Evolutionary conservation across 2,329 filamentous ascomycete genomes (phyloP).

Genomic region (Xylaria polymorpha): DNA sequence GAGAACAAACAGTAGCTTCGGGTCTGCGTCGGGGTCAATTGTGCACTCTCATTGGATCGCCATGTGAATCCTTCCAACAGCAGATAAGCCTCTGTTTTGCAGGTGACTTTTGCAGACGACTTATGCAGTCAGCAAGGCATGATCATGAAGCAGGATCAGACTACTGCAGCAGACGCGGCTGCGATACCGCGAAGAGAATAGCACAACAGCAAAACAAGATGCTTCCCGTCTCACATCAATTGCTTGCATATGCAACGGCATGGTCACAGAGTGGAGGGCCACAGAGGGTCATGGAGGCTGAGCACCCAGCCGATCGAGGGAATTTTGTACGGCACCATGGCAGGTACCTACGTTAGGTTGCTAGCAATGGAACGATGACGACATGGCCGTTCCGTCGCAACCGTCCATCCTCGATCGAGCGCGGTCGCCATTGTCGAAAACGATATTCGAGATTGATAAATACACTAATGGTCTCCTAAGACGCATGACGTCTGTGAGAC

Average conservation of each 20-base stretch:
- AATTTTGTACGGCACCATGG: conserved; percentile 3
- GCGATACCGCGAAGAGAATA: conserved; percentile 30
- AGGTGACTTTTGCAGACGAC: conserved; percentile 36
- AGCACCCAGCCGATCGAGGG: conserved; percentile 7
- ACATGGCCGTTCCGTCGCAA: conserved; percentile 27
- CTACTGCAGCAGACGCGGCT: conserved; percentile 27
- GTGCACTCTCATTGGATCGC: conserved; percentile 34
- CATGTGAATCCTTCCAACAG: conserved; percentile 29
- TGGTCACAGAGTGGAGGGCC: conserved; percentile 31
- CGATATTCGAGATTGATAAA: conserved; percentile 22
- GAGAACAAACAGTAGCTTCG: conserved; percentile 20
- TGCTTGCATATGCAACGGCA: conserved; percentile 40
- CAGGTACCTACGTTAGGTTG: neutral
- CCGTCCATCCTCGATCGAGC: neutral
- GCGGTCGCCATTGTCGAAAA: conserved; percentile 18
- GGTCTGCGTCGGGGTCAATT: neutral
- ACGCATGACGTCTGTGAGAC: conserved; percentile 45
- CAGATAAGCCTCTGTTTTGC: conserved; percentile 36
- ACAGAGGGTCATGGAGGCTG: conserved; percentile 20
- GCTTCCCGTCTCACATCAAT: conserved; percentile 33
- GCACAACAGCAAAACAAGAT: conserved; percentile 22
- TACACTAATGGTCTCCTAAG: conserved; percentile 22
- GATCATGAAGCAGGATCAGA: conserved; percentile 24
- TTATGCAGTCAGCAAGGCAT: conserved; percentile 28
- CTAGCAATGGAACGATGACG: conserved; percentile 29